Evolutionary conservation across 371 early-diverging fungal species (phyloP).

Genomic region (Actinomortierella ambigua): DNA sequence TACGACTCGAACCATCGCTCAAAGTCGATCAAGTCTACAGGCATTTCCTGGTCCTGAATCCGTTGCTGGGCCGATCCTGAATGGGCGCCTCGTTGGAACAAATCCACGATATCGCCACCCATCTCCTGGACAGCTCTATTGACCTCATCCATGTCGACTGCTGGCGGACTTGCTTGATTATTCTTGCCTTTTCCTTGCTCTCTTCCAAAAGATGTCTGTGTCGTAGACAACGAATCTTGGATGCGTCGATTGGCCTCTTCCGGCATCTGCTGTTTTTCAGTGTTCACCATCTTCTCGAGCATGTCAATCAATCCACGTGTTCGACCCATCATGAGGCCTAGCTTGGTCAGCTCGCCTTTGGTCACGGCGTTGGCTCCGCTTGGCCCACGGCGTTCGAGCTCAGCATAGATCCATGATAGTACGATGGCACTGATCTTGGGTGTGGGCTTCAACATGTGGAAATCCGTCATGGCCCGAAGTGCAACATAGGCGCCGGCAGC

Average conservation of each 20-base stretch:
- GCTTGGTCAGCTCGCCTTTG: slow-evolving; percentile 19
- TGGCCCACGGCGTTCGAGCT: slow-evolving; percentile 15
- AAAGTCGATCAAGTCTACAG: slow-evolving; percentile 33
- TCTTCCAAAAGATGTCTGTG: not conserved
- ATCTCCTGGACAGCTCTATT: slow-evolving; percentile 23
- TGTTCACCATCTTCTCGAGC: slow-evolving; percentile 20
- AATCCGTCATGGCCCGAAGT: slow-evolving; percentile 18
- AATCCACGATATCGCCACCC: slow-evolving; percentile 41
- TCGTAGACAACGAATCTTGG: not conserved
- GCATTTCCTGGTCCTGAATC: not conserved
- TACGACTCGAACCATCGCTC: slow-evolving; percentile 24
- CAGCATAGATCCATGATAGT: slow-evolving; percentile 21
- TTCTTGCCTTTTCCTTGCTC: not conserved
- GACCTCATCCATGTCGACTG: slow-evolving; percentile 5
- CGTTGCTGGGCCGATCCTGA: slow-evolving; percentile 21
- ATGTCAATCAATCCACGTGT: slow-evolving; percentile 33
- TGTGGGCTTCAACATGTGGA: slow-evolving; percentile 24
- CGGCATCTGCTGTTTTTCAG: not conserved
- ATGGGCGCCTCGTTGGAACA: slow-evolving; percentile 7
- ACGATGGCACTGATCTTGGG: slow-evolving; percentile 44
- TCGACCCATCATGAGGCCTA: slow-evolving; percentile 23
- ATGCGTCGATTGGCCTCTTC: not conserved
- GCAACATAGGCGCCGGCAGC: slow-evolving; percentile 31
- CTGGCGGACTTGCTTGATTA: not conserved
- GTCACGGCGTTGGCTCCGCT: slow-evolving; percentile 2